These are phyloP conservation scores for Rhizophora mangle DNA, from an alignment of 345 rosid genomes.

Conservation along the genomic window DNA sequence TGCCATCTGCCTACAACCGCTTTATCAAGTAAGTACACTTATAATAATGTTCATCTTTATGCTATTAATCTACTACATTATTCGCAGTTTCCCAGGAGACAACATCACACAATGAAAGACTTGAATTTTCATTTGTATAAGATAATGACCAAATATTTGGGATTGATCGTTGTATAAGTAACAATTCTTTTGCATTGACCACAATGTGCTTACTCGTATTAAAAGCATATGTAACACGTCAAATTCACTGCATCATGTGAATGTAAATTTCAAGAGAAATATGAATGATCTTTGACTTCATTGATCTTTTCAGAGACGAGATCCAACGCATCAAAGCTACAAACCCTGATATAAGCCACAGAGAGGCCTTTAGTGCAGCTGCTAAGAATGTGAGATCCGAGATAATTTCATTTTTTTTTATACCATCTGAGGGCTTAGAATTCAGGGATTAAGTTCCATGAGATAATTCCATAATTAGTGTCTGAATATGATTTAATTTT, in stretches of 20 bases:
- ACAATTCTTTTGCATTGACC: too few species aligned
- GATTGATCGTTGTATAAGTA: too few species aligned
- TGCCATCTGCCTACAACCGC: constrained; percentile 99
- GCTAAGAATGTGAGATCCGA: constrained; percentile 86
- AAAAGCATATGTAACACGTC: too few species aligned
- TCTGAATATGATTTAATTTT: too few species aligned
- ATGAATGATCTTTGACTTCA: constrained; percentile 10
- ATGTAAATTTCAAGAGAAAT: too few species aligned
- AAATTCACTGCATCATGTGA: too few species aligned
- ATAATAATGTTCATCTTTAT: too few species aligned
- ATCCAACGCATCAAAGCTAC: constrained; percentile 99
- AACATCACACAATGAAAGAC: neutral
- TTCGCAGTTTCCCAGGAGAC: neutral
- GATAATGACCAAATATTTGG: too few species aligned
- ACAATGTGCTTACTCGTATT: too few species aligned
- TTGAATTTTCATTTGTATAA: neutral
- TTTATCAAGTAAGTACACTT: constrained; percentile 81
- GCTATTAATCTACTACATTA: too few species aligned
- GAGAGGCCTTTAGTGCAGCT: constrained; percentile 99
- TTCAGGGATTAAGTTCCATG: too few species aligned
- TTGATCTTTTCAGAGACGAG: constrained; percentile 67
- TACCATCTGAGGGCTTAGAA: neutral
- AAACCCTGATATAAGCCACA: constrained; percentile 98
- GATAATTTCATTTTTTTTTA: neutral
- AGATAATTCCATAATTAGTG: neutral